Evolutionary conservation across 169 alveolate genomes (phyloP).

Genomic region (Amoebophrya sp.): DNA sequence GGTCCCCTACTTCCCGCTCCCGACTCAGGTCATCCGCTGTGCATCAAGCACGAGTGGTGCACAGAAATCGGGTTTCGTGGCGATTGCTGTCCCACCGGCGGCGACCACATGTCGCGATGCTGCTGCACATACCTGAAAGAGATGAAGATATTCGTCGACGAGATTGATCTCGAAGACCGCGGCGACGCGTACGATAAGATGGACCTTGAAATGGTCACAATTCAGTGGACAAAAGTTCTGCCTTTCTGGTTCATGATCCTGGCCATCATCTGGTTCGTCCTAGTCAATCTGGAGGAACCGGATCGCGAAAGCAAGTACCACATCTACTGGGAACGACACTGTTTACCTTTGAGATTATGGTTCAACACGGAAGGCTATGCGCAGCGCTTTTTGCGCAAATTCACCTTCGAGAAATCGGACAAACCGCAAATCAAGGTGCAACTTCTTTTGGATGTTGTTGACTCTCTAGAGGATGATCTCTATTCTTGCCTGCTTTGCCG

Average conservation of each 20-base stretch:
- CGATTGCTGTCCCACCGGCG: constrained; percentile 6
- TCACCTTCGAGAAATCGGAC: no score
- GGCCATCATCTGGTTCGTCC: not conserved
- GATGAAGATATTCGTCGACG: not conserved
- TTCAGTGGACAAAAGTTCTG: not conserved
- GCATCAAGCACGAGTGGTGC: constrained; percentile 26
- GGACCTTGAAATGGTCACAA: constrained; percentile 1
- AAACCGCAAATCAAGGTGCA: not conserved
- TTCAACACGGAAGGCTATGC: not conserved
- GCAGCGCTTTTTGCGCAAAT: not conserved
- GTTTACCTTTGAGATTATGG: not conserved
- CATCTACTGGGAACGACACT: constrained; percentile 15
- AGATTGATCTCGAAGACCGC: not conserved
- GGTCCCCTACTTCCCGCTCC: no score
- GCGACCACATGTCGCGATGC: not conserved
- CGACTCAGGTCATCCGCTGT: constrained; percentile 11
- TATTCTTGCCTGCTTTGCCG: no score
- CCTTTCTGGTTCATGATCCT: constrained; percentile 6
- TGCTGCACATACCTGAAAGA: constrained; percentile 28
- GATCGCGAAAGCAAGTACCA: not conserved
- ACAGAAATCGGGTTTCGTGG: not conserved
- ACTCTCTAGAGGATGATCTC: no score
- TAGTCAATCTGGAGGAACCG: not conserved
- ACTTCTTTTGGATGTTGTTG: not conserved
- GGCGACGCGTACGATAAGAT: not conserved